Base-by-base conservation (phyloP, 805 yeast genomes). In the Saturnispora ahearnii region DNA sequence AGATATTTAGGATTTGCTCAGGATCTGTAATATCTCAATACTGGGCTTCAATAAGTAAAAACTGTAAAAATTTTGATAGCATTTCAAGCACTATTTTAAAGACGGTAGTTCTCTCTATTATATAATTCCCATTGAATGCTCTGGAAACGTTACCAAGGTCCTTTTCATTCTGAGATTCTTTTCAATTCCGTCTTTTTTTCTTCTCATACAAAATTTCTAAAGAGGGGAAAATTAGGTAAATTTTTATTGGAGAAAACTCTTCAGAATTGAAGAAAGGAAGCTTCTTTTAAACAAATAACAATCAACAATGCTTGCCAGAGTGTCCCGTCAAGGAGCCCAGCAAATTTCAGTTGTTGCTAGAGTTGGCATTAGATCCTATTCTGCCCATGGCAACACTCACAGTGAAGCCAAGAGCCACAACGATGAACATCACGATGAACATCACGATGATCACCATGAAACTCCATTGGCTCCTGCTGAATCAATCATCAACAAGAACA, bases 381-480 rank as follows among this genome's bases (percentile, higher is more conserved):
- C 59, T 18, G 36, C 58, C 12, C 45, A 44, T 31, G 11, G 22
- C 3, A 44, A 48, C 9, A 26, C 29, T 26, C 29, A 26, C 36
- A 48, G 51, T 32, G 47, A 29, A 15, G 45, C 43, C 21, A 38
- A 51, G 43, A 52, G 32, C n/a, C 50, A 49, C 12, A 36, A 40
- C 28, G 48, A 44, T 21, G 51, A 40, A 3, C 36, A 48, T 28
- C 48, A 51, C n/a, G 46, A 45, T 5, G 56, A 53, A 44, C 54
- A 55, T 28, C 57, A 51, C 38, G 54, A 48, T 9, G 61, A 51
- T 11, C 55, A 55, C n/a, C 59, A 58, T 49, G 59, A 56, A 21
- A 44, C 52, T 5, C 58, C 57, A 32, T 37, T 62, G 10, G 57
- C 62, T 3, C 65, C 62, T 41, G 54, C 59, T n/a, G 66, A 62